A percentile compares a stretch with the other conserved stretches of the same genome.
Evolutionary conservation across 2,329 filamentous ascomycete genomes (phyloP).

Genomic region (Sclerotinia borealis): DNA sequence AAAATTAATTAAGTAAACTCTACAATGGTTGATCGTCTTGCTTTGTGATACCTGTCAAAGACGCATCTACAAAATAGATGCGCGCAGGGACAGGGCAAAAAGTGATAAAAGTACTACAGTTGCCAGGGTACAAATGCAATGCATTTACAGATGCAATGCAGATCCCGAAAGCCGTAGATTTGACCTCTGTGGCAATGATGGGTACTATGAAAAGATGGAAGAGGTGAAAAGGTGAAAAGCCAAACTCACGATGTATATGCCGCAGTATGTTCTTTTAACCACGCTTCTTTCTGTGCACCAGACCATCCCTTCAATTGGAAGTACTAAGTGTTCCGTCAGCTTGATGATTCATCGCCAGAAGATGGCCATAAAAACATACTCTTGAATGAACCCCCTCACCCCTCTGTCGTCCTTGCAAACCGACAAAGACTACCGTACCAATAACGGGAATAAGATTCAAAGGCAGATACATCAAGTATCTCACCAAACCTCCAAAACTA

Average conservation of each 20-base stretch:
- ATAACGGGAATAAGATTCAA: constrained; percentile 90
- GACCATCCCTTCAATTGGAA: constrained; percentile 89
- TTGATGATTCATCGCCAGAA: neutral
- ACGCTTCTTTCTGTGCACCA: constrained; percentile 55
- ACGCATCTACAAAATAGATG: neutral
- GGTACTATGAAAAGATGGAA: neutral
- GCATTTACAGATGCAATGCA: constrained; percentile 6
- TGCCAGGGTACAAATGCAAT: neutral
- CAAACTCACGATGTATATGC: constrained; percentile 71
- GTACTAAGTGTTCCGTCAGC: constrained; percentile 50
- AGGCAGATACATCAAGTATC: constrained; percentile 67
- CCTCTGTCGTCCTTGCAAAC: constrained; percentile 56
- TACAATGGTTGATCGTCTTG: neutral
- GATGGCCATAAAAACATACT: constrained; percentile 36
- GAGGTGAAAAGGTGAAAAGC: neutral
- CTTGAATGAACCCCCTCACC: constrained; percentile 43
- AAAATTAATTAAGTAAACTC: constrained; percentile 6
- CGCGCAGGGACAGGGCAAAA: neutral
- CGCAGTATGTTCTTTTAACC: constrained; percentile 62
- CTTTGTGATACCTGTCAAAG: constrained; percentile 11
- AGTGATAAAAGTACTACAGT: neutral
- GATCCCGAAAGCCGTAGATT: neutral
- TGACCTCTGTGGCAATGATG: neutral
- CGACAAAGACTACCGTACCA: constrained; percentile 74
- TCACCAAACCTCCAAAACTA: constrained; percentile 57